These are phyloP conservation scores for Xylaria sp. DNA, from an alignment of 2,329 filamentous ascomycete species.

Conservation along the genomic window DNA sequence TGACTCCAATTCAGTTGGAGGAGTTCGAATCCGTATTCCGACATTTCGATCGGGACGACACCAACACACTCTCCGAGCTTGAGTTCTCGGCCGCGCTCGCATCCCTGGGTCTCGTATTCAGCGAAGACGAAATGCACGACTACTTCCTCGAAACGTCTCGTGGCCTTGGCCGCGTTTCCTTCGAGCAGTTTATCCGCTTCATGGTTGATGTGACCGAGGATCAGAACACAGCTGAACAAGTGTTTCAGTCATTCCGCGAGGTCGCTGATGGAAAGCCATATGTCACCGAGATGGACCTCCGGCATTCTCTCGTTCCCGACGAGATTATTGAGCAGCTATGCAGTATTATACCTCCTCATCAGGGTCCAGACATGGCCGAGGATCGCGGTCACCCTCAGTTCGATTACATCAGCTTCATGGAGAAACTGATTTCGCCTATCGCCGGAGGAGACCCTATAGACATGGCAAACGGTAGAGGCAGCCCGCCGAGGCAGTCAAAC, in stretches of 20 bases:
- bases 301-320: constrained; percentile 91
- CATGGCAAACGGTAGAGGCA: constrained; percentile 29
- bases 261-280: constrained; percentile 98
- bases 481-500: constrained; percentile 29
- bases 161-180: constrained; percentile 75
- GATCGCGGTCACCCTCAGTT: constrained; percentile 83
- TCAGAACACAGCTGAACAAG: constrained; percentile 96
- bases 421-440: constrained; percentile 58
- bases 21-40: constrained; percentile 98
- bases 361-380: constrained; percentile 77
- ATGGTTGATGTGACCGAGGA: constrained; percentile 99
- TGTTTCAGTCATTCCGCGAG: constrained; percentile 95
- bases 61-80: constrained; percentile 83
- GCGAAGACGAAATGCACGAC: constrained; percentile 96
- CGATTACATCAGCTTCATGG: constrained; percentile 97
- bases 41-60: constrained; percentile 91
- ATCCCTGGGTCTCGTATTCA: constrained; percentile 91
- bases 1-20: constrained; percentile 95
- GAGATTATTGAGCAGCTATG: constrained; percentile 93
- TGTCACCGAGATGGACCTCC: constrained; percentile 93
- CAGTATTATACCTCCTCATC: constrained; percentile 77
- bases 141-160: constrained; percentile 85
- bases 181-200: constrained; percentile 98
- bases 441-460: constrained; percentile 27
- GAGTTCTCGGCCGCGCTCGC: constrained; percentile 95